Base-by-base conservation (phyloP, 106 monocot species). In the Platanthera guangdongensis region DNA sequence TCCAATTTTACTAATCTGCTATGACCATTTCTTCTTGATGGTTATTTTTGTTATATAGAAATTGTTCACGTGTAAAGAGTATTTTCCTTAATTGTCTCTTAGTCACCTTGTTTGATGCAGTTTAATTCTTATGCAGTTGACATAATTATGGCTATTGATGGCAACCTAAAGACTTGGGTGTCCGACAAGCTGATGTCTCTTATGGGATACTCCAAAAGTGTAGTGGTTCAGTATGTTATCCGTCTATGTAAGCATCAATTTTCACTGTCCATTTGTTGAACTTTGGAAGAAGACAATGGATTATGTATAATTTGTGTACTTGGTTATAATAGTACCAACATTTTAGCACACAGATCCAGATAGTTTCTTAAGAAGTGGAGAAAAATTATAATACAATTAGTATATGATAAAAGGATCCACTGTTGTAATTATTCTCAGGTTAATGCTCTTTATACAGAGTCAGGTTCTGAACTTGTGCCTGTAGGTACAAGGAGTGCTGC, bases 151-250 rank as follows among this genome's bases (percentile, higher is more conserved):
- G 83, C 83, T 28, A 79, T 77, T 19, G 89, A 92, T 47, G 77
- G 70, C 73, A 18, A 75, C 16, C 54, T 87, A 50, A 90, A 68
- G 74, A 86, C 78, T 12, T 96, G 95, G 95, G 95, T 96, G 1
- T 85, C 88, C 0, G 93, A 96, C 54, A 84, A 89, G 76, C 74
- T 96, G 47, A 93, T 96, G 86, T 75, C 88, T 0, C 80, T 96
- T 8, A 82, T 89, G 78, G 95, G 93, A n/a, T 93, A 84, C 77
- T 90, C 93, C 28, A 87, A 80, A 59, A 76, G 75, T 11, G 77
- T 87, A 7, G 77, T 93, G 4, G 84, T 90, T 64, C 86, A 96
- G 53, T 96, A 89, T 28, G 81, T 96, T 19, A 92, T 96, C 47
- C 74, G 95, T 47, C 74, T 96, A 51, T 82, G 95, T 95, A 82